Conservation (phyloP, 441 rosid species). For the Eruca vesicaria region DNA sequence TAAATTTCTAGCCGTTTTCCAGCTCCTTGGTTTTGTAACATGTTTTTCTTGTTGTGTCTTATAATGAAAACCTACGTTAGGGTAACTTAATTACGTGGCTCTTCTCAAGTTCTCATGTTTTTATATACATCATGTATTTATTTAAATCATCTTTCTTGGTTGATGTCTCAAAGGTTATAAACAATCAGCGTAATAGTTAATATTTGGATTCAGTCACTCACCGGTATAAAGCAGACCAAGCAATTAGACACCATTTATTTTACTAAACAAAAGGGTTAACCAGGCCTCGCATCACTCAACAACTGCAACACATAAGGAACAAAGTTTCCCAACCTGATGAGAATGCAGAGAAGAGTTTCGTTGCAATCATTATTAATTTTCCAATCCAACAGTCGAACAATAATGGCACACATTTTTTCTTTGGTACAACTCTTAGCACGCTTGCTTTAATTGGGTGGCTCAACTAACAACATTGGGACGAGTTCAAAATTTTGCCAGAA, state of each 20-base stretch:
- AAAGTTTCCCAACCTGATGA: neutral
- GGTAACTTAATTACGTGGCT: neutral
- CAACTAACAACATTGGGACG: neutral
- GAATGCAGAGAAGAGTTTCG: neutral
- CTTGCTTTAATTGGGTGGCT: slow-evolving; percentile 26
- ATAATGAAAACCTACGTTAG: neutral
- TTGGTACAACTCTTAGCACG: slow-evolving; percentile 7
- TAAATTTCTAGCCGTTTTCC: neutral
- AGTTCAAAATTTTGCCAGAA: neutral
- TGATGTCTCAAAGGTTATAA: no score
- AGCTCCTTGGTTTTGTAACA: neutral
- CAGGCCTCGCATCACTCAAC: neutral
- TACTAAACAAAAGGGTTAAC: neutral
- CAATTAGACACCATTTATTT: neutral
- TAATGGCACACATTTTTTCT: neutral
- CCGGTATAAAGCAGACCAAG: no score
- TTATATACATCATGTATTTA: no score
- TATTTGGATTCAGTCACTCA: no score
- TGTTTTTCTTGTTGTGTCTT: neutral
- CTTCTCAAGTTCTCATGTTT: neutral
- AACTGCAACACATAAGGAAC: neutral
- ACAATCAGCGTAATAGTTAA: no score
- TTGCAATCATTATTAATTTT: neutral
- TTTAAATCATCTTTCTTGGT: no score
- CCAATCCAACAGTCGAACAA: slow-evolving; percentile 5